Evolutionary conservation across 2,329 filamentous ascomycete species (phyloP), one percentile per base, ranked within the genome.

Genomic region (Rachicladosporium sp.): DNA sequence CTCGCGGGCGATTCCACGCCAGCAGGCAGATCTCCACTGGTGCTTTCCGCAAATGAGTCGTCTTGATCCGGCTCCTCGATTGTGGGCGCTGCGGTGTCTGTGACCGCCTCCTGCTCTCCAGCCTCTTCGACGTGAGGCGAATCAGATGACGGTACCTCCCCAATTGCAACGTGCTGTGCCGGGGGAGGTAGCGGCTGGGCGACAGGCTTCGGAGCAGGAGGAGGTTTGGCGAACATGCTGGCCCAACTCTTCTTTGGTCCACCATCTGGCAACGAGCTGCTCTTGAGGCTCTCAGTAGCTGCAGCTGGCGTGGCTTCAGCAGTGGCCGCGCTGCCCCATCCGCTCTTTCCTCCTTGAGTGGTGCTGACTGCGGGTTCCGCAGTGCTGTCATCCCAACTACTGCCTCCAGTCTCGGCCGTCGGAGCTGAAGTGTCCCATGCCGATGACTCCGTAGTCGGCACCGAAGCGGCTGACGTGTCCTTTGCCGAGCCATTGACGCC

Each of bases 401-500:
- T 41, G 2, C 44, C 37, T 3, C 23, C 23, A 11, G 40, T 32
- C 11, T 46, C 48, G 12, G 47, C 41, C 4, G 60, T 45, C 45
- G 65, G 60, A 29, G 62, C 53, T 35, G 68, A 59, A 44, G 69
- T 61, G 41, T 66, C 73, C 76, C 76, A 82, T 44, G 73, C 76
- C 44, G 65, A 59, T 10, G 80, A 80, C 55, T 88, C 82, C 46
- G 76, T 73, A 45, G 81, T 83, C 33, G 82, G 79, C 43, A 82
- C 68, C 12, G 56, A 47, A 73, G 65, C 51, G 62, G 69, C 46
- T 65, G 63, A 50, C 56, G 66, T 48, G 74, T 73, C 66, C 74
- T 76, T 59, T 46, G 74, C 63, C 50, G 77, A 78, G 59, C 82
- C 82, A 47, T 76, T 74, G 41, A 73, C 62, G 45, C 69, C 62